A percentile compares a stretch with the other conserved stretches of the same genome.
phyloP scores from a whole-genome alignment of 2,329 filamentous ascomycete genomes.

The Sporothrix protearum region DNA sequence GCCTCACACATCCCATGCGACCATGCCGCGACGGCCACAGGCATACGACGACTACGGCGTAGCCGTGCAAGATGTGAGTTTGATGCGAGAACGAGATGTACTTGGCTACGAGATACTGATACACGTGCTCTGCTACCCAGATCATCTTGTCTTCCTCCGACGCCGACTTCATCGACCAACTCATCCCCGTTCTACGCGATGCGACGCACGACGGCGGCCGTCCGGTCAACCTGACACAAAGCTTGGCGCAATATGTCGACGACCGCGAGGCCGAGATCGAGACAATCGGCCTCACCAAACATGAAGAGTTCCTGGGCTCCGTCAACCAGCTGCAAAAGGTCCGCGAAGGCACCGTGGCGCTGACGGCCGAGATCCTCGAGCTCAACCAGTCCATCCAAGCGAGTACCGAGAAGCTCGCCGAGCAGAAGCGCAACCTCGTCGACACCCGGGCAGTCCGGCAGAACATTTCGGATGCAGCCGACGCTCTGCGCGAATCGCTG shows the following conservation, averaged over 20 bases:
- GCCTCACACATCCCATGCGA: neutral
- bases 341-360: conserved; percentile 79
- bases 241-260: conserved; percentile 74
- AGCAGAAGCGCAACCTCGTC: conserved; percentile 90
- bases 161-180: conserved; percentile 88
- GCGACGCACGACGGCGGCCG: conserved; percentile 72
- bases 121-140: conserved; percentile 43
- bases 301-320: conserved; percentile 92
- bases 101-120: neutral
- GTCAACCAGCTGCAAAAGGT: conserved; percentile 92
- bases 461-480: conserved; percentile 90
- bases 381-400: conserved; percentile 92
- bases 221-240: conserved; percentile 69
- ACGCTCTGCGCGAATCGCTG: conserved; percentile 84
- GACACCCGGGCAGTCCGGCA: conserved; percentile 88
- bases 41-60: conserved; percentile 33
- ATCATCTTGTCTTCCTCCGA: conserved; percentile 91
- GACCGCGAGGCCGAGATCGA: conserved; percentile 91
- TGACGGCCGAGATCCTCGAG: conserved; percentile 87
- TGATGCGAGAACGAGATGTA: neutral
- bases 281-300: conserved; percentile 87
- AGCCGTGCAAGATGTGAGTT: conserved; percentile 31
- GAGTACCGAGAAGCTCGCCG: conserved; percentile 89
- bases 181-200: conserved; percentile 92
- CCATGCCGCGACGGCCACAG: conserved; percentile 31